phyloP scores from a whole-genome alignment of 2,329 filamentous ascomycete genomes.

The Aspergillus fijiensis region DNA sequence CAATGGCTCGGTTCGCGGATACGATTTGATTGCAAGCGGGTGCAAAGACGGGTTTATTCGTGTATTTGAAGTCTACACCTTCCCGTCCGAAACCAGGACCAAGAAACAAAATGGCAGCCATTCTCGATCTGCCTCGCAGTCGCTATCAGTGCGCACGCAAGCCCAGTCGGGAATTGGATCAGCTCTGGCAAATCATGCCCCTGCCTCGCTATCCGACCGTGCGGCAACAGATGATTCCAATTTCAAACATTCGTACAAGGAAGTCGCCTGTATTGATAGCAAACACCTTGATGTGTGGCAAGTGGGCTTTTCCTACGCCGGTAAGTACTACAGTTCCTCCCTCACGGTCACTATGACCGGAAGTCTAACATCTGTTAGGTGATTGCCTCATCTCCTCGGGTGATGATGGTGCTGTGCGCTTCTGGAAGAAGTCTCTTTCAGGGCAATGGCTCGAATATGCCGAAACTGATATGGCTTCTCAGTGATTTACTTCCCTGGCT shows the following conservation, averaged over 20 bases:
- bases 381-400: slow-evolving; percentile 46
- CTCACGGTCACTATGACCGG: no score
- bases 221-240: slow-evolving; percentile 36
- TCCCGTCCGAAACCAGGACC: slow-evolving; percentile 26
- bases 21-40: slow-evolving; percentile 86
- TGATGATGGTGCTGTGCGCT: slow-evolving; percentile 44
- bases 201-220: slow-evolving; percentile 32
- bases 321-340: slow-evolving; percentile 25
- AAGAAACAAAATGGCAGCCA: slow-evolving; percentile 30
- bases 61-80: slow-evolving; percentile 68
- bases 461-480: slow-evolving; percentile 41
- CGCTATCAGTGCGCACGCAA: slow-evolving; percentile 32
- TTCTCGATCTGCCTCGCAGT: slow-evolving; percentile 26
- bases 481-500: slow-evolving; percentile 18
- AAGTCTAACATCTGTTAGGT: slow-evolving; percentile 28
- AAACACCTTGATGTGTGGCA: slow-evolving; percentile 48
- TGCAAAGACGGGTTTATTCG: slow-evolving; percentile 88
- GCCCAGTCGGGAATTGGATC: slow-evolving; percentile 45
- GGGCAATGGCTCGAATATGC: slow-evolving; percentile 48
- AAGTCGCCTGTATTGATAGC: slow-evolving; percentile 46
- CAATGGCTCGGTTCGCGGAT: slow-evolving; percentile 83
- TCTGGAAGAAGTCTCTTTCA: slow-evolving; percentile 45
- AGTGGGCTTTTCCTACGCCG: slow-evolving; percentile 45
- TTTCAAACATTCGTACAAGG: slow-evolving; percentile 43
- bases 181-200: slow-evolving; percentile 39